Evolutionary conservation across 306 rosid genomes (phyloP).

Genomic region (Quercus variabilis): DNA sequence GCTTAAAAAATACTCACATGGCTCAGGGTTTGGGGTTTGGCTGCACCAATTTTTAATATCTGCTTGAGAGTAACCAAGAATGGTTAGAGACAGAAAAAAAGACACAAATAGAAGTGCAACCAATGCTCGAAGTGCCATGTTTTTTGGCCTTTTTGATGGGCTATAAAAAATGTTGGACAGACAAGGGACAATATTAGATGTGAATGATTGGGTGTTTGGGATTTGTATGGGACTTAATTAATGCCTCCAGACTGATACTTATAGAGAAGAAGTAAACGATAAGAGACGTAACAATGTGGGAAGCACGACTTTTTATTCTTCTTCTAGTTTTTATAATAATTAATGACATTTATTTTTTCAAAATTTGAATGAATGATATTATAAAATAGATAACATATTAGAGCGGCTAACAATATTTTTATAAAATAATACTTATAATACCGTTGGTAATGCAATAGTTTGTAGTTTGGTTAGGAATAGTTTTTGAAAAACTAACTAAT

Average conservation of each 20-base stretch:
- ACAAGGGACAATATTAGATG: not conserved
- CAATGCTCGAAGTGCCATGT: not conserved
- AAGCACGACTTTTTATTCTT: not conserved
- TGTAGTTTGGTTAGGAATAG: too few relatives aligned
- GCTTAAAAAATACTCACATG: too few relatives aligned
- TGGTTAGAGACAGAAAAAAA: conserved; percentile 22
- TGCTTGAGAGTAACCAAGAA: not conserved
- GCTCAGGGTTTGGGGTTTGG: too few relatives aligned
- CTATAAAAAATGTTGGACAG: not conserved
- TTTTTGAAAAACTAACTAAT: too few relatives aligned
- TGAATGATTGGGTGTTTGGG: not conserved
- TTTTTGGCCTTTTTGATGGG: not conserved
- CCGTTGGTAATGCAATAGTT: too few relatives aligned
- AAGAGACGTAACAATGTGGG: not conserved
- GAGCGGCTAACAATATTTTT: too few relatives aligned
- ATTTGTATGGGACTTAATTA: not conserved
- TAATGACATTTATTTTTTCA: not conserved
- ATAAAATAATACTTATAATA: too few relatives aligned
- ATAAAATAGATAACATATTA: too few relatives aligned
- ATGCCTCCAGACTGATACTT: not conserved
- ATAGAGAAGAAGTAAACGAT: not conserved
- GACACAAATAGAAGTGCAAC: conserved; percentile 13
- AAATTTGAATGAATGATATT: too few relatives aligned
- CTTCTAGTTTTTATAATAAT: not conserved
- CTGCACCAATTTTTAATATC: too few relatives aligned